Conservation (phyloP, 2,329 filamentous ascomycete species). For the Aphanoascus verrucosus region DNA sequence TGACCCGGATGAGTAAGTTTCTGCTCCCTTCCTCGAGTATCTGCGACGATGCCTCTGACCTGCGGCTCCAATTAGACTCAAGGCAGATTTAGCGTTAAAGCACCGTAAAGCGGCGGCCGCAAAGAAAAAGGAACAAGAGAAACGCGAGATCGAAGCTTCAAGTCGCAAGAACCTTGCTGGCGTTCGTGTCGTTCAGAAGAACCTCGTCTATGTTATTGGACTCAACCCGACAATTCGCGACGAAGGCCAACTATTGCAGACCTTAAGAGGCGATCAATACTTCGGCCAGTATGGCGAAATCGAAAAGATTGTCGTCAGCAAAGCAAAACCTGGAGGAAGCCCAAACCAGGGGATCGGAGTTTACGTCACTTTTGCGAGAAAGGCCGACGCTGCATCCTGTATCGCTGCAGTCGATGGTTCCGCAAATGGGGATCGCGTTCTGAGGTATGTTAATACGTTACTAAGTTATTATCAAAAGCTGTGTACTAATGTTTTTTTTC, state of each 20-base stretch:
- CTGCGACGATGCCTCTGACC: slow-evolving; percentile 1
- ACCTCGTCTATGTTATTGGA: slow-evolving; percentile 94
- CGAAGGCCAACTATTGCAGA: slow-evolving; percentile 74
- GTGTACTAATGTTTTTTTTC: background rate
- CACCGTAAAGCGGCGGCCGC: slow-evolving; percentile 86
- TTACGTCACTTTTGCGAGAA: slow-evolving; percentile 93
- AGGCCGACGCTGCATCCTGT: slow-evolving; percentile 79
- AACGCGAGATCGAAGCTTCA: slow-evolving; percentile 88
- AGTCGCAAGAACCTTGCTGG: slow-evolving; percentile 93
- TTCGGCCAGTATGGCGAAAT: slow-evolving; percentile 98
- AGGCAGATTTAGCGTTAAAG: slow-evolving; percentile 49
- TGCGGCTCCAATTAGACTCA: slow-evolving; percentile 30
- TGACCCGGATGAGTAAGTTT: slow-evolving; percentile 79
- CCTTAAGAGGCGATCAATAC: slow-evolving; percentile 79
- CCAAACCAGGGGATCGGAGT: slow-evolving; percentile 81
- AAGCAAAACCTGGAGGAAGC: slow-evolving; percentile 64
- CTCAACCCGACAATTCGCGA: slow-evolving; percentile 84
- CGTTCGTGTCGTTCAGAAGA: slow-evolving; percentile 94
- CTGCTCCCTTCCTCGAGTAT: slow-evolving; percentile 3
- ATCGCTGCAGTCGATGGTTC: slow-evolving; percentile 90
- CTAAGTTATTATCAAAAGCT: background rate
- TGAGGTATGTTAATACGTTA: slow-evolving; percentile 55
- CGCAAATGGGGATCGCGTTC: slow-evolving; percentile 72
- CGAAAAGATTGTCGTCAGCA: slow-evolving; percentile 97
- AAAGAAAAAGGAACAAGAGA: slow-evolving; percentile 89